Evolutionary conservation across 495 filamentous ascomycete genomes (phyloP).

Genomic region (Penicillium parvum): DNA sequence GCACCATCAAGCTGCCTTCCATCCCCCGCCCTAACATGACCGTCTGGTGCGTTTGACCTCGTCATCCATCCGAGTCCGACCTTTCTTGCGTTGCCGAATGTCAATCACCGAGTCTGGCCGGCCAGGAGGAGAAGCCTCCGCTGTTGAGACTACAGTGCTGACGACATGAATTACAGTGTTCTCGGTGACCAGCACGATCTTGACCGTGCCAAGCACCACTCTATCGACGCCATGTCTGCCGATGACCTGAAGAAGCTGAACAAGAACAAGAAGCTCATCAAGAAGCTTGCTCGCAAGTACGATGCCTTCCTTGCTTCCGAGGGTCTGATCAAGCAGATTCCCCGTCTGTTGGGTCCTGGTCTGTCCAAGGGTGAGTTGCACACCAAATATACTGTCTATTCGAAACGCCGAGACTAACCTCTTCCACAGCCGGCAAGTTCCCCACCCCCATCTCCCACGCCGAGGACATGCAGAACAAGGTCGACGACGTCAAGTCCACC

Average conservation of each 20-base stretch:
- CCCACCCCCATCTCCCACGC: slow-evolving; percentile 93
- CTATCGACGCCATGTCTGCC: slow-evolving; percentile 92
- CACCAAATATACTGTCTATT: background rate
- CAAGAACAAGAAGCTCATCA: slow-evolving; percentile 99
- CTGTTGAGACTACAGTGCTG: no score
- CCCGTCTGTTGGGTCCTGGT: slow-evolving; percentile 97
- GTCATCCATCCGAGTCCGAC: background rate
- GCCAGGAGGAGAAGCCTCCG: no score
- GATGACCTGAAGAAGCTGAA: slow-evolving; percentile 99
- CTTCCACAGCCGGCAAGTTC: slow-evolving; percentile 86
- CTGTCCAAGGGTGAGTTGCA: slow-evolving; percentile 80
- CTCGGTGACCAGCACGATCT: slow-evolving; percentile 99
- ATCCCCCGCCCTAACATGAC: slow-evolving; percentile 90
- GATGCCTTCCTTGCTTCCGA: slow-evolving; percentile 98
- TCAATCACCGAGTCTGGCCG: background rate
- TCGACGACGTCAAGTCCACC: slow-evolving; percentile 98
- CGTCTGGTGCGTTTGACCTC: slow-evolving; percentile 64
- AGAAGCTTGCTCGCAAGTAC: slow-evolving; percentile 99
- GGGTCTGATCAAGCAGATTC: slow-evolving; percentile 96
- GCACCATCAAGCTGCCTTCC: slow-evolving; percentile 89
- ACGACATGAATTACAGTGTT: slow-evolving; percentile 57
- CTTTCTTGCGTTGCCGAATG: background rate
- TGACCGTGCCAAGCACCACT: slow-evolving; percentile 97
- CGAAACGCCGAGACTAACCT: slow-evolving; percentile 12
- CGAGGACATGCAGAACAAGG: slow-evolving; percentile 88